Percentiles rank a stretch among this genome's conserved stretches.
Evolutionary conservation across 768 basidiomycete genomes (phyloP).

Genomic region (Psilocybe cubensis): DNA sequence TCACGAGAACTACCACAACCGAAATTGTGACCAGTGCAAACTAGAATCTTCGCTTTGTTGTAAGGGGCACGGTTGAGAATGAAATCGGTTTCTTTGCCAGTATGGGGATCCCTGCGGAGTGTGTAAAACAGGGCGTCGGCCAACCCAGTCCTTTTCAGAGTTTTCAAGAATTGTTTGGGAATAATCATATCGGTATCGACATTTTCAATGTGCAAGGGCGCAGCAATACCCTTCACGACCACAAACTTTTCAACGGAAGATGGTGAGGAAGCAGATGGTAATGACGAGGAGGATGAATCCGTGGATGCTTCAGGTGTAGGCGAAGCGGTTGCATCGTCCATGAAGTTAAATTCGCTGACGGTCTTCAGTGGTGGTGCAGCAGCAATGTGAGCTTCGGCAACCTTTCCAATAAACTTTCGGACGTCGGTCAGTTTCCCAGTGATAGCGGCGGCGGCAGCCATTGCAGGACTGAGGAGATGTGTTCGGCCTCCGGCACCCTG

Average conservation of each 20-base stretch:
- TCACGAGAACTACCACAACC: slow-evolving; percentile 91
- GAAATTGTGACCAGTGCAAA: slow-evolving; percentile 88
- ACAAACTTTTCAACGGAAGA: slow-evolving; percentile 65
- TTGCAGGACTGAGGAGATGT: slow-evolving; percentile 87
- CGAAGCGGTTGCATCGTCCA: slow-evolving; percentile 69
- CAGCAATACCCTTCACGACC: slow-evolving; percentile 73
- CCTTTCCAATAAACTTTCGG: slow-evolving; percentile 66
- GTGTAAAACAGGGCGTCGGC: slow-evolving; percentile 83
- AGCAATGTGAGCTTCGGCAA: slow-evolving; percentile 44
- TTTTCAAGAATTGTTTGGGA: slow-evolving; percentile 93
- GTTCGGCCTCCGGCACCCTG: slow-evolving; percentile 88
- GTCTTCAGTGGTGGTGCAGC: slow-evolving; percentile 67
- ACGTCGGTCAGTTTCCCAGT: slow-evolving; percentile 87
- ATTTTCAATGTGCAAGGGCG: slow-evolving; percentile 81
- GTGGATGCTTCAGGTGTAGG: slow-evolving; percentile 44
- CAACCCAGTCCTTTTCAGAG: slow-evolving; percentile 86
- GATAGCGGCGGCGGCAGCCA: slow-evolving; percentile 91
- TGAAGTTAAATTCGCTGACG: slow-evolving; percentile 72
- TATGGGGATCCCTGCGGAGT: slow-evolving; percentile 77
- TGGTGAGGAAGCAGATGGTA: slow-evolving; percentile 46
- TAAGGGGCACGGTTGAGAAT: slow-evolving; percentile 83
- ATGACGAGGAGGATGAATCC: slow-evolving; percentile 30
- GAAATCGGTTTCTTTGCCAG: slow-evolving; percentile 83
- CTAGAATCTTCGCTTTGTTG: slow-evolving; percentile 74
- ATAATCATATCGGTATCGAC: slow-evolving; percentile 96